Conservation (phyloP, 2,329 filamentous ascomycete species). For the Epichloe hybrida region DNA sequence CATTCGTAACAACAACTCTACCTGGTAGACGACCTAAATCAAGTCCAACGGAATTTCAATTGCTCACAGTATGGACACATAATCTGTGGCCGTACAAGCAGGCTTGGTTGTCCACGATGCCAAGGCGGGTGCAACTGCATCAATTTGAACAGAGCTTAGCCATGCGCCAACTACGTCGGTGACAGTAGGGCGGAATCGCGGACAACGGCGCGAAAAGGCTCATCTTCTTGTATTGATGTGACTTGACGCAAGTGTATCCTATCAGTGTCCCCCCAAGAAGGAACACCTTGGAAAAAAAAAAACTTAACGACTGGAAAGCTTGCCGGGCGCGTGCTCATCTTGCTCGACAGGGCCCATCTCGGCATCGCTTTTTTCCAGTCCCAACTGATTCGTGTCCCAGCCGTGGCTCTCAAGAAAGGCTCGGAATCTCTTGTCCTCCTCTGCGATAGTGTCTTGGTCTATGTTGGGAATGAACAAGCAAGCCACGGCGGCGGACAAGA, state of each 20-base stretch:
- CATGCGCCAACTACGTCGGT: background rate
- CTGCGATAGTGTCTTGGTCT: slow-evolving; percentile 70
- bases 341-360: background rate
- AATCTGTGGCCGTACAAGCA: background rate
- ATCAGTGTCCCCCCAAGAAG: too few relatives aligned
- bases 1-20: too few relatives aligned
- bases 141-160: background rate
- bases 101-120: background rate
- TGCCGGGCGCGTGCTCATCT: background rate
- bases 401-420: slow-evolving; percentile 59
- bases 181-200: background rate
- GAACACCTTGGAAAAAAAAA: too few relatives aligned
- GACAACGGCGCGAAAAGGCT: background rate
- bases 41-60: too few relatives aligned
- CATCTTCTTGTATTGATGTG: too few relatives aligned
- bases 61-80: too few relatives aligned
- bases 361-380: slow-evolving; percentile 11
- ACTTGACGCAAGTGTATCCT: too few relatives aligned
- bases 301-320: background rate
- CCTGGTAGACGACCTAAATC: too few relatives aligned
- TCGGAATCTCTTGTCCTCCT: slow-evolving; percentile 65
- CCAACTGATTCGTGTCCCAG: slow-evolving; percentile 54
- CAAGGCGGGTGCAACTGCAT: too few relatives aligned
- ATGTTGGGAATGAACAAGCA: slow-evolving; percentile 62
- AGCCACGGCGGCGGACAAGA: slow-evolving; percentile 50